Conservation (phyloP, 2,329 filamentous ascomycete species). For the Neofusicoccum parvum region DNA sequence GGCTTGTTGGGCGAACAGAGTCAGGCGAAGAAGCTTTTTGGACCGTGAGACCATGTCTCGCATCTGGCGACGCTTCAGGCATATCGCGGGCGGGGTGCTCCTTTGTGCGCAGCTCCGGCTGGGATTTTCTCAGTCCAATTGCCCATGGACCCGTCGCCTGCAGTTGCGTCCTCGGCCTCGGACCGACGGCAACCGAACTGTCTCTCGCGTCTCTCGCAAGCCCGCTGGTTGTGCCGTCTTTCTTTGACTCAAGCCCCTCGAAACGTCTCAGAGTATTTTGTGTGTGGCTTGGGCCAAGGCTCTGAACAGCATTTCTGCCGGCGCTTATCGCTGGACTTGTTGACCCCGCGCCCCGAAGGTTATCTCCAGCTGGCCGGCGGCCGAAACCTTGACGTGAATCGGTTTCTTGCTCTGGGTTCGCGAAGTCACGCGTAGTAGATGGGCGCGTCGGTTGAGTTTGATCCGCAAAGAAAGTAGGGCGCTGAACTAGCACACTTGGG, state of each 20-base stretch:
- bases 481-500: not conserved
- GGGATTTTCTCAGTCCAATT: not conserved
- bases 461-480: slow-evolving; percentile 8
- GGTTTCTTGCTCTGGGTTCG: not conserved
- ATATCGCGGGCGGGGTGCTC: not conserved
- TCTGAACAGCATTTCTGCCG: not conserved
- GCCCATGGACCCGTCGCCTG: not conserved
- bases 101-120: slow-evolving; percentile 3
- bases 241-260: not conserved
- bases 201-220: not conserved
- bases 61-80: not conserved
- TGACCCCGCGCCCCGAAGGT: not conserved
- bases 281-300: not conserved
- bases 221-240: not conserved
- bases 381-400: not conserved
- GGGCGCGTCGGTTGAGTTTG: not conserved
- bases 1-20: slow-evolving; percentile 4
- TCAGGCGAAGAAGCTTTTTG: not conserved
- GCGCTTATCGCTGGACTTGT: not conserved
- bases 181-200: not conserved
- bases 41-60: not conserved
- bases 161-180: not conserved
- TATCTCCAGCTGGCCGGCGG: not conserved
- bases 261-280: not conserved
- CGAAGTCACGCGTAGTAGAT: not conserved